Conservation (phyloP, 2,329 filamentous ascomycete genomes). For the Tetracladium maxilliforme region DNA sequence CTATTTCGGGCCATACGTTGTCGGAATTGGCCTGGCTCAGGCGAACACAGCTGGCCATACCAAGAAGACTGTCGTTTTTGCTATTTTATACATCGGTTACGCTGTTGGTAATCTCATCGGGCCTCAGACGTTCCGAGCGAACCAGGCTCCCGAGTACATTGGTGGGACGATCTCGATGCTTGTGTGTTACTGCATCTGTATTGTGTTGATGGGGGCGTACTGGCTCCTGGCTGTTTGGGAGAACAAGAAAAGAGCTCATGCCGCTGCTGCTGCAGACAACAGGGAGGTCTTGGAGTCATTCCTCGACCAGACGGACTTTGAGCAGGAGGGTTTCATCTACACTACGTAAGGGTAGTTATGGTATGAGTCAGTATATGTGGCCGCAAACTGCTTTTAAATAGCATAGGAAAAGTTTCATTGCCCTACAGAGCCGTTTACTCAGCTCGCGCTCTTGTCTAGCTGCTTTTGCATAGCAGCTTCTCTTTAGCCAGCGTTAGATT, state of each 20-base stretch:
- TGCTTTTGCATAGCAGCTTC: no score
- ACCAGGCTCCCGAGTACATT: conserved; percentile 30
- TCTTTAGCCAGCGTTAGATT: no score
- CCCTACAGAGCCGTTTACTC: no score
- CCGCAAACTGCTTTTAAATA: no score
- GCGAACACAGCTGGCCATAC: conserved; percentile 32
- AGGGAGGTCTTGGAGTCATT: conserved; percentile 2
- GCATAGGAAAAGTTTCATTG: no score
- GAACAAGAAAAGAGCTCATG: conserved; percentile 1
- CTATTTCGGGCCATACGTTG: conserved; percentile 18
- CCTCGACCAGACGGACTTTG: conserved; percentile 4
- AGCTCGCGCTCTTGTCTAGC: no score
- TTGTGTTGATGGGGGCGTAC: conserved; percentile 4
- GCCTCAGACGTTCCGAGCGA: conserved; percentile 34
- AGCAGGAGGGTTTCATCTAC: conserved; percentile 4
- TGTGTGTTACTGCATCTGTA: conserved; percentile 23
- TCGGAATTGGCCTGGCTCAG: conserved; percentile 16
- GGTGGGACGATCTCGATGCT: conserved; percentile 33
- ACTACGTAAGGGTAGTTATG: conserved; percentile 2
- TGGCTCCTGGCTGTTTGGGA: conserved; percentile 15
- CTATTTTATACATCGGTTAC: conserved; percentile 29
- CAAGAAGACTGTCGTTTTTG: conserved; percentile 30
- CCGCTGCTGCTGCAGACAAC: conserved; percentile 1
- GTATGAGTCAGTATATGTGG: no score
- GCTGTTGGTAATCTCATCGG: conserved; percentile 40